Evolutionary conservation across 352 stramenopile genomes (phyloP).

Genomic region (Phytophthora uliginosa): DNA sequence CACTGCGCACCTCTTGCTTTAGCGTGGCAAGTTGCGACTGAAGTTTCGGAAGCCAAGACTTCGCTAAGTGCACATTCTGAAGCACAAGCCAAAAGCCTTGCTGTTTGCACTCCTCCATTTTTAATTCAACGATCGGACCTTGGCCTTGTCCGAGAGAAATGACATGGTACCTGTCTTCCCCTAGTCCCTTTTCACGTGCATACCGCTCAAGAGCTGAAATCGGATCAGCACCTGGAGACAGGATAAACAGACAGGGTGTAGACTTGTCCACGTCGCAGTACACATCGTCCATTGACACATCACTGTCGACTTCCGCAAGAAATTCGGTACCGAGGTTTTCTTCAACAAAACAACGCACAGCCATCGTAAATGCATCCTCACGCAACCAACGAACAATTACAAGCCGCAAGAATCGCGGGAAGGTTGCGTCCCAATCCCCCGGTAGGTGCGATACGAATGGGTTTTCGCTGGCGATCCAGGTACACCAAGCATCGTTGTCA

Average conservation of each 20-base stretch:
- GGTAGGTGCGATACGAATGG: constrained; percentile 53
- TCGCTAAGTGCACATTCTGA: constrained; percentile 82
- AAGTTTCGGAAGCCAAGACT: constrained; percentile 81
- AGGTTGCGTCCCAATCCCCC: constrained; percentile 31
- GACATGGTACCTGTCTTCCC: constrained; percentile 53
- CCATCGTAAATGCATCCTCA: constrained; percentile 54
- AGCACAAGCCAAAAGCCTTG: constrained; percentile 77
- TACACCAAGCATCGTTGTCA: constrained; percentile 50
- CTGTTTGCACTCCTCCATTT: constrained; percentile 58
- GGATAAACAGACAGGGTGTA: constrained; percentile 81
- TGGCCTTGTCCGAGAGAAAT: constrained; percentile 87
- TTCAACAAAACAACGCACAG: constrained; percentile 52
- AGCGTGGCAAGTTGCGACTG: constrained; percentile 53
- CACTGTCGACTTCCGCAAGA: constrained; percentile 12
- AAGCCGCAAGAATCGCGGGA: constrained; percentile 61
- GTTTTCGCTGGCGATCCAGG: constrained; percentile 50
- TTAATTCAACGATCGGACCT: constrained; percentile 67
- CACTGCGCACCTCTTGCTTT: constrained; percentile 37
- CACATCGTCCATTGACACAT: constrained; percentile 52
- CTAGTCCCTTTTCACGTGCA: constrained; percentile 48
- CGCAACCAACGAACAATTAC: constrained; percentile 71
- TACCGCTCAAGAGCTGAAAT: constrained; percentile 59
- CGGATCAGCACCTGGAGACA: constrained; percentile 80
- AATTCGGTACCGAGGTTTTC: constrained; percentile 45
- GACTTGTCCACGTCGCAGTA: constrained; percentile 67